phyloP scores from a whole-genome alignment of 2,329 filamentous ascomycete species.

The Aspergillus puulaauensis region DNA sequence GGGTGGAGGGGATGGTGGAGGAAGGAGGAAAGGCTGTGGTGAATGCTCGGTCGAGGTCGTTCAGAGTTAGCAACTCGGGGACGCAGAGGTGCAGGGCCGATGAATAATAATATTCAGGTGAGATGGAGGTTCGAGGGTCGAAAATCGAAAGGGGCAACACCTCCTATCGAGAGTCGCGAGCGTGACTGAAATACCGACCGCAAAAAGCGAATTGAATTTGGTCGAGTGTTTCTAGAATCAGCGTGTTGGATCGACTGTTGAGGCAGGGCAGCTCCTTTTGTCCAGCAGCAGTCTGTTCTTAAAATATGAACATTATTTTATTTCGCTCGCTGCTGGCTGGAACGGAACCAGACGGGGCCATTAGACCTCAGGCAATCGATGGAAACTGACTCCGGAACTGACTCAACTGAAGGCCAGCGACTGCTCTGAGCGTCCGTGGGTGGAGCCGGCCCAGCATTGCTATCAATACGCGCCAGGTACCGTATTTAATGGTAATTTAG shows the following conservation, averaged over 20 bases:
- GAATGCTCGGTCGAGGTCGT: not conserved
- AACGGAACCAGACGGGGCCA: not conserved
- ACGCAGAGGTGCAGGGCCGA: not conserved
- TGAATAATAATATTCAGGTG: not conserved
- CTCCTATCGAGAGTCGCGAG: too few species aligned
- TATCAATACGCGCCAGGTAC: not conserved
- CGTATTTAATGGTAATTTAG: too few species aligned
- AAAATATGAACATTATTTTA: not conserved
- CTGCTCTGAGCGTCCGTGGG: not conserved
- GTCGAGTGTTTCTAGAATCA: not conserved
- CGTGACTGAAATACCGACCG: too few species aligned
- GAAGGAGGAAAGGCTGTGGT: not conserved
- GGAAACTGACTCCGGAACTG: not conserved
- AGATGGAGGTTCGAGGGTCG: not conserved
- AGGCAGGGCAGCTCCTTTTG: too few species aligned
- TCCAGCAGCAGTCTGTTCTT: too few species aligned
- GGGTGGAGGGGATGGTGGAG: not conserved
- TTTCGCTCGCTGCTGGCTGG: not conserved
- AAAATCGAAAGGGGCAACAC: too few species aligned
- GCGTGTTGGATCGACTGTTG: too few species aligned
- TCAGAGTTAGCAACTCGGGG: not conserved
- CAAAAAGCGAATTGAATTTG: not conserved
- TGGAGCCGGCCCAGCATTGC: not conserved
- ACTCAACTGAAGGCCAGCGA: not conserved
- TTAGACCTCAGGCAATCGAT: not conserved